phyloP scores from a whole-genome alignment of 2,329 filamentous ascomycete species.

The Tolypocladium nubicola region DNA sequence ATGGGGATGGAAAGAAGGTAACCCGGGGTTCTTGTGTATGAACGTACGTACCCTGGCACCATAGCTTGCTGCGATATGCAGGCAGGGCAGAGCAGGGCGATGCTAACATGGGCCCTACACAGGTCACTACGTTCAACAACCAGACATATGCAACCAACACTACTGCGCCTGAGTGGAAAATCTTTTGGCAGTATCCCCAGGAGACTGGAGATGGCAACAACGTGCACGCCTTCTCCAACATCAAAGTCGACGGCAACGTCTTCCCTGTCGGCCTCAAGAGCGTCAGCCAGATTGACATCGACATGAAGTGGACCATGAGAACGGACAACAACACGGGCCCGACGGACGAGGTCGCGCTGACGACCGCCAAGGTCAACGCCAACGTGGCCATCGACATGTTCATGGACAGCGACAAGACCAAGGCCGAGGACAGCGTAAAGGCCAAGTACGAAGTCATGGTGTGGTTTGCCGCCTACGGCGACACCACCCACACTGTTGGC shows the following conservation, averaged over 20 bases:
- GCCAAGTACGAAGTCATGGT: conserved; percentile 46
- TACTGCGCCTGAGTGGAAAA: conserved; percentile 36
- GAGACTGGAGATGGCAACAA: conserved; percentile 17
- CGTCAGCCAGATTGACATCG: conserved; percentile 29
- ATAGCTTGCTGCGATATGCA: neutral
- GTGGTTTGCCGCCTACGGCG: conserved; percentile 39
- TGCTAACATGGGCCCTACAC: neutral
- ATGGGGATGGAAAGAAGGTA: conserved; percentile 33
- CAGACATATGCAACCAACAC: conserved; percentile 34
- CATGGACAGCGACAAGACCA: conserved; percentile 32
- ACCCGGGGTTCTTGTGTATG: conserved; percentile 35
- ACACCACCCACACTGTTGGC: conserved; percentile 37
- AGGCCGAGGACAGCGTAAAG: conserved; percentile 26
- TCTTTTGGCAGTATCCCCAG: conserved; percentile 42
- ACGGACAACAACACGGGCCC: conserved; percentile 28
- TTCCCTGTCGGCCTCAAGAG: conserved; percentile 30
- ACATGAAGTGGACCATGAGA: conserved; percentile 37
- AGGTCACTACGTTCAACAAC: conserved; percentile 41
- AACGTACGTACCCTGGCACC: conserved; percentile 29
- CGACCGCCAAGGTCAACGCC: conserved; percentile 29
- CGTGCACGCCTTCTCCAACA: conserved; percentile 46
- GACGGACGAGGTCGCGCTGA: conserved; percentile 22
- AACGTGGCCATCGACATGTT: conserved; percentile 53
- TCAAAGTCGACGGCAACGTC: conserved; percentile 31
- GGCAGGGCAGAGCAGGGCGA: neutral